Evolutionary conservation across 129 eudicot species (phyloP), one percentile per base, ranked within the genome.

Genomic region (Kitagawia praeruptora): DNA sequence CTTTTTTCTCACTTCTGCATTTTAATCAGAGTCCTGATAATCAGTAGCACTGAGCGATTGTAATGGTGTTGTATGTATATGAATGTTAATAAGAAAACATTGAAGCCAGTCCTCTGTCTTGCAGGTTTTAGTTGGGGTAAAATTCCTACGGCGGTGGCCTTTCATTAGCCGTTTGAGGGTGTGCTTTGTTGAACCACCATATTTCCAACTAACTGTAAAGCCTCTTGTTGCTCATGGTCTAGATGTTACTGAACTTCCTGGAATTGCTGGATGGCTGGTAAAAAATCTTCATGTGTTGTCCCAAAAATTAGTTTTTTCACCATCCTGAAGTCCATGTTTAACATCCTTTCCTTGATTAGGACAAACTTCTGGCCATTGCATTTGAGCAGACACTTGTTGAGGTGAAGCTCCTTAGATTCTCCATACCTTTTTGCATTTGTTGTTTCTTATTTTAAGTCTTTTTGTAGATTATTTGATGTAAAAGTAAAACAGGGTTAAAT

Each of bases 231-330:
- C 92, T 78, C 96, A 95, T 75, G 98, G 98, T 66, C 77, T 95
- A 41, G 96, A 92, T 90, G 98, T 95, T 18, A 95, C 98, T 16
- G 98, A 95, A 80, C 81, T 95, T 54, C 97, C 99, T 25, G 99
- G 99, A 51, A 90, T 95, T 80, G 97, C 99, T 63, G 97, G 97
- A 81, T 95, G 99, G 99, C 85, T 95, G 87, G 97, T 92, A 74
- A 80, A 83, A 81, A 64, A 67, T 14, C 51, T 75, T 28, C 25
- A 27, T 46, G 10, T 15, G 37, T 75, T 27, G 37, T 46, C 31
- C 42, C 25, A n/a, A 61, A 58, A n/a, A 8, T 61, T n/a, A 8
- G 16, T 25, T 0, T 58, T 61, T 61, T 34, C 69, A 8, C 69
- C 23, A 15, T 61, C 5, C 63, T 19, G 27, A 0, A 53, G 63